A percentile compares a stretch with the other conserved stretches of the same genome.
These are phyloP conservation scores for Backusella tarrabulga DNA, from an alignment of 192 early-diverging fungal species.

Conservation along the genomic window DNA sequence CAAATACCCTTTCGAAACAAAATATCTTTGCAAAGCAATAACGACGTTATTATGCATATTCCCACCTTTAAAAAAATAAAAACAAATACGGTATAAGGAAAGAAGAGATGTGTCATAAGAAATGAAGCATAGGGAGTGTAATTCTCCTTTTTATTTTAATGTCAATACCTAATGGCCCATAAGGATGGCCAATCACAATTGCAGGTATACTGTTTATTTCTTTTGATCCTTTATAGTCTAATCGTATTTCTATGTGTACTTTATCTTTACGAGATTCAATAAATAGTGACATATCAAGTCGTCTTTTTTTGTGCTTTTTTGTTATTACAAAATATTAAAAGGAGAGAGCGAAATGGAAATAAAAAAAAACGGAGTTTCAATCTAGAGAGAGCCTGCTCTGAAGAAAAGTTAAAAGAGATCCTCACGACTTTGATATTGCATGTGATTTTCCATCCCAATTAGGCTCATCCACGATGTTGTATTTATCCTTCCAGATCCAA, in stretches of 20 bases:
- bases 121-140: not conserved
- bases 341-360: not conserved
- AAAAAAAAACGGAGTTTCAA: not conserved
- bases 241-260: not conserved
- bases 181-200: conserved; percentile 23
- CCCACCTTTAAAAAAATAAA: conserved; percentile 15
- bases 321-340: not conserved
- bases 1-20: conserved; percentile 15
- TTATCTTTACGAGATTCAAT: conserved; percentile 11
- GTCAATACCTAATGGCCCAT: conserved; percentile 26
- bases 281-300: not conserved
- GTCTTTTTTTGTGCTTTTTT: not conserved
- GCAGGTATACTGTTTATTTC: not conserved
- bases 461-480: conserved; percentile 42
- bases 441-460: not conserved
- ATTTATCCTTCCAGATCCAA: conserved; percentile 84
- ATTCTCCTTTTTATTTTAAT: not conserved
- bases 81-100: not conserved
- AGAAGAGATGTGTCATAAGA: not conserved
- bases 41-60: conserved; percentile 29
- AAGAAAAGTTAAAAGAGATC: not conserved
- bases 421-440: not conserved
- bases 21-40: conserved; percentile 10
- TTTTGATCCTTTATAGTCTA: conserved; percentile 7
- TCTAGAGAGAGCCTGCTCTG: not conserved